Evolutionary conservation across 208 protist species (phyloP), one percentile per base, ranked within the genome.

Genomic region (Trichomonas tenax): DNA sequence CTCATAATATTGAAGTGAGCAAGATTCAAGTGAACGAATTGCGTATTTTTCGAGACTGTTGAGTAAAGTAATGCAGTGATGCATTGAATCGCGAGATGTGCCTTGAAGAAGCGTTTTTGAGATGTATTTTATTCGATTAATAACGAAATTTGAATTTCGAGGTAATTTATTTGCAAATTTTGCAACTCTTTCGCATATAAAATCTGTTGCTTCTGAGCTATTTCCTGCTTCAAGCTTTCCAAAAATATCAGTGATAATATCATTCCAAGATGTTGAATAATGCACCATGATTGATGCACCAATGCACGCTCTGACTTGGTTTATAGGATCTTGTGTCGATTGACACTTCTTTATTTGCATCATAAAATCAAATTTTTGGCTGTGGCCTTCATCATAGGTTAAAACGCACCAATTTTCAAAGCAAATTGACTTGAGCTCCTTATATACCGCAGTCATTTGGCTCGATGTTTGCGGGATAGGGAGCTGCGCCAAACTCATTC

Each of bases 331-430:
- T 34, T 3, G 6, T n/a, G 8, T 14, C 51, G 6, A 0, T 10
- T 4, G 0, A 0, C 40, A 93, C 9, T 34, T 38, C 46, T 51
- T 34, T 34, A 93, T 93, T 93, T 93, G 86, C 21, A 34, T 2
- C 2, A 51, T 26, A 51, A 93, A 93, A 34, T 93, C 44, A 26
- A 34, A 9, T 93, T 93, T 93, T 51, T 34, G n/a, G 26, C 44
- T 34, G 6, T 48, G 26, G 1, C 15, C 6, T 40, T 93, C 86
- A 38, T 48, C 40, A 15, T 40, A 93, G 9, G 41, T 23, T 38
- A 93, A 51, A 51, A 93, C 86, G n/a, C 86, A 93, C 86, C 86
- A 93, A 93, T 38, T 93, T 51, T 93, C 86, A 93, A 93, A 93
- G 38, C 11, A 34, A 10, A 51, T 38, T 10, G 15, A 26, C 17